phyloP scores from a whole-genome alignment of 352 stramenopile species.

The Phytopythium litorale region DNA sequence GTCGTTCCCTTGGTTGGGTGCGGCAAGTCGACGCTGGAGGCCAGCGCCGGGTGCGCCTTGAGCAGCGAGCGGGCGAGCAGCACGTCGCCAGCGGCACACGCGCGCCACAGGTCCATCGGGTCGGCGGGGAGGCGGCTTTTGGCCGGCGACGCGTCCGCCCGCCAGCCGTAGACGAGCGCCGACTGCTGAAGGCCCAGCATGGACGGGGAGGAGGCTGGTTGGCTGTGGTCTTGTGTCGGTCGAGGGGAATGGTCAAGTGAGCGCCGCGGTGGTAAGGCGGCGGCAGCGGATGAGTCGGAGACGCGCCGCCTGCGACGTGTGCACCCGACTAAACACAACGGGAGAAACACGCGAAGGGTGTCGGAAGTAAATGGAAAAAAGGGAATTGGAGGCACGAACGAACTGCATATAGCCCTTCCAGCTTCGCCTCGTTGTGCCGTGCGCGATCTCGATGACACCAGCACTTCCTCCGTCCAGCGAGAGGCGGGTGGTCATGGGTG shows the following conservation, averaged over 20 bases:
- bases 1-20: constrained; percentile 42
- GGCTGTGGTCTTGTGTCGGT: neutral
- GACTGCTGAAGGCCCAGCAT: constrained; percentile 4
- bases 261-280: neutral
- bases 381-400: no score
- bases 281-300: neutral
- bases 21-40: constrained; percentile 11
- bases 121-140: neutral
- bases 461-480: no score
- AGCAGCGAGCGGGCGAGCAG: constrained; percentile 1
- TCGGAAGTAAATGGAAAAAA: neutral
- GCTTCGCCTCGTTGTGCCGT: no score
- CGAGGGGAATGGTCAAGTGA: neutral
- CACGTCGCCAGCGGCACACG: neutral
- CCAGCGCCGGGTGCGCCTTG: neutral
- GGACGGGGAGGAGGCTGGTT: neutral
- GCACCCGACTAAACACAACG: neutral
- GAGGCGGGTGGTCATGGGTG: no score
- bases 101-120: constrained; percentile 1
- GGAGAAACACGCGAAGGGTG: neutral
- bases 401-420: neutral
- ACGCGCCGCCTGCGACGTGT: neutral
- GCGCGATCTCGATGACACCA: no score
- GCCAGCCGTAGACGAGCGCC: neutral
- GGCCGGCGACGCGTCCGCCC: neutral